Percentiles rank a stretch among this genome's conserved stretches.
These are phyloP conservation scores for Daldinia sp. DNA, from an alignment of 2,329 filamentous ascomycete genomes.

Conservation along the genomic window DNA sequence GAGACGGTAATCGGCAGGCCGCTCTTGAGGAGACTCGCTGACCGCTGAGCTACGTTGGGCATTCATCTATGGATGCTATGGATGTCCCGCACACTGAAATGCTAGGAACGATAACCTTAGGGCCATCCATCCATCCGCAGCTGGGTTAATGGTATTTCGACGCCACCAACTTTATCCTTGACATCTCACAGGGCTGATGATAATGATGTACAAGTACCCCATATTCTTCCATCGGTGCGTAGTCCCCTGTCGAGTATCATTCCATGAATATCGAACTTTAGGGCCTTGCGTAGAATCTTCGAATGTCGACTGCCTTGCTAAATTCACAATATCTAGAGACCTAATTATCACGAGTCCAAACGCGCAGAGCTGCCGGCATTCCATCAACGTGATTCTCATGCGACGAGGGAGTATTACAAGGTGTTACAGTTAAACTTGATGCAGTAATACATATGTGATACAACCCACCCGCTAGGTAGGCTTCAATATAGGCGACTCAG, in stretches of 20 bases:
- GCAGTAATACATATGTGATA: conserved; percentile 25
- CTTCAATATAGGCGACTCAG: conserved; percentile 12
- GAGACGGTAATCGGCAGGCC: conserved; percentile 26
- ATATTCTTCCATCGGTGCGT: conserved; percentile 31
- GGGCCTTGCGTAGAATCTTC: conserved; percentile 25
- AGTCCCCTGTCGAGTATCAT: conserved; percentile 30
- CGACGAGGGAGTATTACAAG: conserved; percentile 16
- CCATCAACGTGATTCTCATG: conserved; percentile 33
- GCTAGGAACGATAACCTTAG: conserved; percentile 24
- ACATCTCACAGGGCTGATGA: conserved; percentile 39
- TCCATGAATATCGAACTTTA: conserved; percentile 20
- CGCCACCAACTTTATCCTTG: conserved; percentile 16
- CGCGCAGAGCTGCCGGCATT: conserved; percentile 13
- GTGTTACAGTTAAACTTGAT: conserved; percentile 12
- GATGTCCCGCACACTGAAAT: conserved; percentile 8
- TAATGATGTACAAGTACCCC: conserved; percentile 31
- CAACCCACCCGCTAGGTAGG: conserved; percentile 27
- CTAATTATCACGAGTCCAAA: conserved; percentile 7
- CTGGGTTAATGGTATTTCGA: conserved; percentile 20
- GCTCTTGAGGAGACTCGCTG: conserved; percentile 15
- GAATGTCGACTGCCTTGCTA: conserved; percentile 27
- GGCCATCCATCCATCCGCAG: conserved; percentile 27
- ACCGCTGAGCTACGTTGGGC: conserved; percentile 15
- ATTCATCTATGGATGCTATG: conserved; percentile 17
- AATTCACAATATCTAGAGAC: conserved; percentile 13